Base-by-base conservation (phyloP, 805 yeast genomes). In the Hanseniaspora valbyensis region DNA sequence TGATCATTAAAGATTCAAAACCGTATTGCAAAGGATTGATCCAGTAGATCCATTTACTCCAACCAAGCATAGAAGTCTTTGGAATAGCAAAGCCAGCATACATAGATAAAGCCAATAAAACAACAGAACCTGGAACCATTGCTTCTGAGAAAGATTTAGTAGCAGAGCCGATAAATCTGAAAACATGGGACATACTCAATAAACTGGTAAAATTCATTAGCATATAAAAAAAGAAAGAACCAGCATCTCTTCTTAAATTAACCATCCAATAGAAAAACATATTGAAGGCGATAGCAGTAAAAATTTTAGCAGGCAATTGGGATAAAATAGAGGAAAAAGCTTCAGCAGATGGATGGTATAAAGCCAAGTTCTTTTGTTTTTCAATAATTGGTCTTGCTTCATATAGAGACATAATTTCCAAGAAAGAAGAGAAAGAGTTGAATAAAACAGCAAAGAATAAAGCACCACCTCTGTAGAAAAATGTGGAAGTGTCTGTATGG, bases 41-140 rank as follows among this genome's bases (percentile, higher is more conserved):
- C 56, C 76, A 79, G 61, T 75, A 74, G 54, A 79, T 76, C 83
- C 83, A 79, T 56, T 78, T 69, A 32, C 78, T 73, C 83, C 83
- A 79, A 12, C 81, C 78, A 55, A 71, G 68, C 77, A 78, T 76
- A 44, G 70, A 61, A 6, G 73, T 70, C 30, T 73, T 71, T 26
- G 83, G 83, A 53, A 78, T 66, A 21, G 73, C 77, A 65, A 78
- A 78, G 33, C 83, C 83, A 7, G 77, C 70, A 58, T 69, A 78
- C 59, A 75, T 68, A 16, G 73, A 62, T 58, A 78, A 57, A 6
- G 72, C 73, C 38, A 74, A 63, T 52, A 78, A 61, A 50, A 78
- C 53, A 26, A 76, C 54, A 14, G 80, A 67, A 2, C 81, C 75
- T 2, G 81, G 81, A 4, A 78, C 75, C 76, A 78, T 72, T 9